Evolutionary conservation across 2,329 filamentous ascomycete species (phyloP).

Genomic region (Cytospora mali): DNA sequence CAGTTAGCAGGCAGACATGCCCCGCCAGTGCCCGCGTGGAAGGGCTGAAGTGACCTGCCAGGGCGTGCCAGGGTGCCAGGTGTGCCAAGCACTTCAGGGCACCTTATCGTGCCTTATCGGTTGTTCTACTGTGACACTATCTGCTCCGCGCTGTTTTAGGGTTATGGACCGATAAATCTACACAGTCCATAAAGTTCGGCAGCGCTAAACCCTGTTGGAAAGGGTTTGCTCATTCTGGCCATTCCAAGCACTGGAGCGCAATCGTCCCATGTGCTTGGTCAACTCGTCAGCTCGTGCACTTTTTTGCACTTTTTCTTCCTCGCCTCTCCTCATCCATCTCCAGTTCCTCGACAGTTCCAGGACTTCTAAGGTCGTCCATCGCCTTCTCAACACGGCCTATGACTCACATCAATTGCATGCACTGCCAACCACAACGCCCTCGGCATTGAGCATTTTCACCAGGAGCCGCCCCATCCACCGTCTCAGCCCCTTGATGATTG

Average conservation of each 20-base stretch:
- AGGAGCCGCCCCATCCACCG: constrained; percentile 10
- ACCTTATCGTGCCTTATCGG: too few species aligned
- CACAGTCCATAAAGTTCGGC: not conserved
- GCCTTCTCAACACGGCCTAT: not conserved
- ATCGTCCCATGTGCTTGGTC: not conserved
- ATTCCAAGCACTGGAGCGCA: not conserved
- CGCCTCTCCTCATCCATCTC: not conserved
- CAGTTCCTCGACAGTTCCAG: not conserved
- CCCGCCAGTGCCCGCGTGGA: too few species aligned
- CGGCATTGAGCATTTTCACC: constrained; percentile 10
- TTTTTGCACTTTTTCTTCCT: not conserved
- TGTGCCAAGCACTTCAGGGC: too few species aligned
- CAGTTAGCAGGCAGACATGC: too few species aligned
- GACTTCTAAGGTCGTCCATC: not conserved
- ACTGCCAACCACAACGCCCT: not conserved
- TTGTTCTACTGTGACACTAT: too few species aligned
- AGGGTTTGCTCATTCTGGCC: too few species aligned
- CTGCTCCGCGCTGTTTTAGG: too few species aligned
- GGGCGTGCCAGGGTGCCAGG: too few species aligned
- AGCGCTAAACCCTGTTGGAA: not conserved
- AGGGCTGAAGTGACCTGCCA: too few species aligned
- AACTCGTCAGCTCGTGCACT: not conserved
- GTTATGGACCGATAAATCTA: not conserved
- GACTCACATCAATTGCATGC: not conserved
- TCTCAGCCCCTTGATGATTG: constrained; percentile 18